Evolutionary conservation across 129 eudicot species (phyloP), one percentile per base, ranked within the genome.

Genomic region (Tagetes erecta): DNA sequence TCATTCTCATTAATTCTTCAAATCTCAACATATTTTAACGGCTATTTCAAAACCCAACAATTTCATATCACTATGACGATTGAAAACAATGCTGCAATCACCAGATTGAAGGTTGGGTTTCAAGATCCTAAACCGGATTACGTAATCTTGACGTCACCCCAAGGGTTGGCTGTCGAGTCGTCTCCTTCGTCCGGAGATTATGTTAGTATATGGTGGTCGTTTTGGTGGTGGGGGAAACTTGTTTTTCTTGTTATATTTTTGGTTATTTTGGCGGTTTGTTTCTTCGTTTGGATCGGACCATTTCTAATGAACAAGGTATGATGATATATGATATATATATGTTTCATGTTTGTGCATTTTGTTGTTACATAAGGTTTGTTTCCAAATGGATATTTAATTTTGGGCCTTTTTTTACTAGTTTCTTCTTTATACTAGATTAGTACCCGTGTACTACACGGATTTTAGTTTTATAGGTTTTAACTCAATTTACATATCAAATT

Each of bases 181-280:
- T 56, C 74, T 38, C 12, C 63, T 11, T 3, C 77, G 37, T 8
- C 77, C 11, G 65, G 67, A 30, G 71, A 78, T 20, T 50, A 49
- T 59, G 30, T 71, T 31, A 78, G 75, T 8, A 58, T 51, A 2
- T 86, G 86, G 84, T 87, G 90, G 86, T 83, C 86, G 3, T 47
- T 85, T 14, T 92, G 93, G 90, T 89, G 92, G 92, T 92, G 96
- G 97, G 92, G 88, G 57, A 92, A 87, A 80, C 55, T 89, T 41
- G 78, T 89, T 36, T 41, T 92, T 55, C 67, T 92, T 60, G 57
- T 85, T 44, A n/a, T 75, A 27, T 85, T 92, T 59, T 62, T 83
- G 65, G 96, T 78, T 50, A 34, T 82, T 49, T 65, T 92, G 59
- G 93, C 78, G 62, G 77, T 86, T 78, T 91, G 87, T 66, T 87